Evolutionary conservation across 129 eudicot species (phyloP), one percentile per base, ranked within the genome.

Genomic region (Chrysanthemum seticuspe): DNA sequence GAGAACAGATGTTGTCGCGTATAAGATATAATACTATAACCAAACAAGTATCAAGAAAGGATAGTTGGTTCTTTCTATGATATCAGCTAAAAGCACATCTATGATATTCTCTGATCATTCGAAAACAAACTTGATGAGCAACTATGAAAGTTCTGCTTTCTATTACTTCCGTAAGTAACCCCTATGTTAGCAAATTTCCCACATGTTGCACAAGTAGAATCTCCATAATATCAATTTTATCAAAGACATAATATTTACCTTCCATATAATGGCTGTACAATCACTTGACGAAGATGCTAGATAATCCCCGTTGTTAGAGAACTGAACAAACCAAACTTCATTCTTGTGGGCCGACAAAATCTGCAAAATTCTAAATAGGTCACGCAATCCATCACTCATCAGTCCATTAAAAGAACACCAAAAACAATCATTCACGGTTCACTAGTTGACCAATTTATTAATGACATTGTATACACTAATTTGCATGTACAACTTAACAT

Each of bases 301-400:
- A 73, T 89, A 89, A 56, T 86, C 76, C 75, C 98, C 98, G 59
- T 79, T 82, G 76, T 89, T 85, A 34, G 98, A 89, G 73, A 93
- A 93, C 73, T 89, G 96, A 65, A 93, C 92, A 52, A 87, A 93
- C 98, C 98, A 93, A 56, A 93, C 98, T 89, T 93, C 98, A 76
- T 93, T 85, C 81, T 78, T 72, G 83, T 93, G 96, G 62, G 73
- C 83, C 25, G 89, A 80, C 84, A 93, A 79, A 61, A 87, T 84
- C 96, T 93, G 92, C 86, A 82, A 72, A 29, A 72, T 49, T 54
- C 67, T 16, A 50, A 62, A 40, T 12, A 70, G 16, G 64, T 74
- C 69, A 45, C 51, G 55, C n/a, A 61, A 57, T 57, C 66, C 75
- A 71, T 21, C 21, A 10, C 36, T 18, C 75, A 71, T 21, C 21